Evolutionary conservation across 78 protist genomes (phyloP), one percentile per base, ranked within the genome.

Genomic region (Cavenderia fasciculata): DNA sequence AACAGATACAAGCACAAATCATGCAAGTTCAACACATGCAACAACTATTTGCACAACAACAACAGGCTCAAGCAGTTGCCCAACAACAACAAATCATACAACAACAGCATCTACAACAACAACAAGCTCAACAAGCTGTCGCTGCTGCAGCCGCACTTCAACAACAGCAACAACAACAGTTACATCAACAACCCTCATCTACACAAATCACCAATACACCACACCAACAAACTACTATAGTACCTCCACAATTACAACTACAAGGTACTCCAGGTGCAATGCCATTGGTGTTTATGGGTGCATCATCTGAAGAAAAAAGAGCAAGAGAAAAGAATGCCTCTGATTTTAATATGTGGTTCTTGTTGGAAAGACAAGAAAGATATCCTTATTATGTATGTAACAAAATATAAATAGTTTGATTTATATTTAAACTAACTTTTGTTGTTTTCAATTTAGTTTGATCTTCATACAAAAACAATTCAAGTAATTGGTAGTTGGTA

Each of bases 401-500:
- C 36, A n/a, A 14, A 21, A 52, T 19, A 52, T n/a, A n/a, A 10
- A 21, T 52, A 19, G 12, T 52, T 12, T 52, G 12, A 21, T 52
- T 21, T 4, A 21, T 52, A 12, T 5, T 57, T 57, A 27, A 25
- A 2, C 2, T 57, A 27, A 2, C 18, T 57, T 2, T 57, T 57
- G 6, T 57, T 23, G 6, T 57, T 57, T 7, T 57, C 27, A 5
- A 21, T n/a, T 27, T 44, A 74, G 86, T 82, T 82, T 57, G 89
- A 82, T 44, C 75, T 70, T 40, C 89, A 82, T 43, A 68, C 89
- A 41, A 82, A 82, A 68, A 82, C 89, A 0, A 68, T 82, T 56
- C 89, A 82, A 41, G 89, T 82, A 56, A 68, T 82, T 56, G 59
- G 77, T 31, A 82, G 89, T 82, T 82, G 75, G 75, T 61, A 54